Evolutionary conservation across 2,329 filamentous ascomycete genomes (phyloP), one percentile per base, ranked within the genome.

Genomic region (Phialophora macrospora): DNA sequence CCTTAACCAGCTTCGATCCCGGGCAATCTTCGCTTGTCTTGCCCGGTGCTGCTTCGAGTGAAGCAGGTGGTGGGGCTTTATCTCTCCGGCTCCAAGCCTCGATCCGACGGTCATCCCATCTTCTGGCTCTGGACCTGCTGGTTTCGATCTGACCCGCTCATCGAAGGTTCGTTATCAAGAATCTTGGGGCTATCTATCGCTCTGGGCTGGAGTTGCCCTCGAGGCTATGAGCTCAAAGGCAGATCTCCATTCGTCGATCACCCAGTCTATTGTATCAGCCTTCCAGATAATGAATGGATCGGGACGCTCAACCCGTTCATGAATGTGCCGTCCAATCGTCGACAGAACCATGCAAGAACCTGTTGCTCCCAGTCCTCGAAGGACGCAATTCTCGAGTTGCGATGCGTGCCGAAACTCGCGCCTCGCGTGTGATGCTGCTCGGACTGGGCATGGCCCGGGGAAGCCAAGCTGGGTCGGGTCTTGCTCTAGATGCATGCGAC

Each of bases 401-500:
- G 59, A 62, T 30, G 59, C 34, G 9, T 62, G 59, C 30, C 59
- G 59, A 52, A 41, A 55, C 14, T 62, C 59, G 11, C 49, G 59
- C 11, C 49, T 62, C 11, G 51, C 49, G 12, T 62, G 59, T 34
- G 59, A 62, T 54, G 59, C 59, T 9, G 59, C 59, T 11, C 52
- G 65, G 24, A 52, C 59, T 24, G 62, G 65, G 8, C 32, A 61
- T 70, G 54, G 68, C 64, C 68, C 69, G 60, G 60, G 64, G 55
- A 57, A 67, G 38, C 64, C 65, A 59, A 67, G 54, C 66, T 72
- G 60, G 70, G 68, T 65, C 54, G 68, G 67, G 6, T 57, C 67
- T 12, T 69, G 69, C 38, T 64, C 60, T 62, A 69, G 73, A 60
- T 74, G 73, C 70, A 66, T 52, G 44, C 66, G 69, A 32, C 65